These are phyloP conservation scores for Russula earlei DNA, from an alignment of 768 basidiomycete genomes.

Conservation along the genomic window DNA sequence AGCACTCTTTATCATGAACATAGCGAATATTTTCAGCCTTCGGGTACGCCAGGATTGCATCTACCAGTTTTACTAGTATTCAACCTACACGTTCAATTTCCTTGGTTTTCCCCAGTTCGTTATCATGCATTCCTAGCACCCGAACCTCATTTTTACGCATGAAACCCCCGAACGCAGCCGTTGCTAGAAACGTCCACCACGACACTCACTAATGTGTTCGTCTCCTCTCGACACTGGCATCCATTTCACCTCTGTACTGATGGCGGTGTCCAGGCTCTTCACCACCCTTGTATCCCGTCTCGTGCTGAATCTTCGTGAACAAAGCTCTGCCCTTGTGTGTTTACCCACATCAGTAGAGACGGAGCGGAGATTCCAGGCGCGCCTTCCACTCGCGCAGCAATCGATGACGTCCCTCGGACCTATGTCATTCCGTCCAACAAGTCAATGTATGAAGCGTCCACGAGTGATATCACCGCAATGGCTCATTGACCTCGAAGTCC, in stretches of 20 bases:
- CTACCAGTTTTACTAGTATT: background rate
- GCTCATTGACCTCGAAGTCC: background rate
- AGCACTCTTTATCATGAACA: conserved; percentile 6
- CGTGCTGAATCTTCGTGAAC: conserved; percentile 12
- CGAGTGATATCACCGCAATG: too few relatives aligned
- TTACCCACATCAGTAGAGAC: background rate
- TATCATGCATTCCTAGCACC: too few relatives aligned
- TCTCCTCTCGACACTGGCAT: background rate
- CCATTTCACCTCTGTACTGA: background rate
- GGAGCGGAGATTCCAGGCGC: background rate
- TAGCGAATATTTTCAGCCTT: conserved; percentile 9
- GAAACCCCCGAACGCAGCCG: background rate
- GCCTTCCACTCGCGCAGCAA: background rate
- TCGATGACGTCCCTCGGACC: background rate
- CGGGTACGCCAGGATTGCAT: background rate
- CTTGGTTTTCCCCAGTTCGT: conserved; percentile 10
- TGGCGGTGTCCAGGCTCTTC: background rate
- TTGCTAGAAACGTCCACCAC: background rate
- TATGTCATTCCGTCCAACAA: background rate
- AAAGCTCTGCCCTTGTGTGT: background rate
- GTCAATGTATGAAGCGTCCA: background rate
- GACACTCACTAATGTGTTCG: conserved; percentile 11
- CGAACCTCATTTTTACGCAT: background rate
- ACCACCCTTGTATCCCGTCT: conserved; percentile 11
- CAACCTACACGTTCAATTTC: background rate